Percentiles rank a stretch among this genome's conserved stretches.
Evolutionary conservation across 768 basidiomycete species (phyloP).

Genomic region (Dacryopinax spathularia): DNA sequence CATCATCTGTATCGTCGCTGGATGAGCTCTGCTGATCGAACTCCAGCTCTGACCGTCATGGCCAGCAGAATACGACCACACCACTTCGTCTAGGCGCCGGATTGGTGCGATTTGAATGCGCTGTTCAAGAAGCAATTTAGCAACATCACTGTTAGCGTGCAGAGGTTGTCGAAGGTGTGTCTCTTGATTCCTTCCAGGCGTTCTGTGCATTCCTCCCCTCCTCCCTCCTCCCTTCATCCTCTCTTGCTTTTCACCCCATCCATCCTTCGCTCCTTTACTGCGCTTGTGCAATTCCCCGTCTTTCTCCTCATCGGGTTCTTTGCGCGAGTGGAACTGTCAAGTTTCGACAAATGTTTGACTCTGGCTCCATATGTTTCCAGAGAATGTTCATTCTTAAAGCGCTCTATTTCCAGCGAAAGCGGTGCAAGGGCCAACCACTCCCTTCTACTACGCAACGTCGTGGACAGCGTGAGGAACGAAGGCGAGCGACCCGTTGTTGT

Average conservation of each 20-base stretch:
- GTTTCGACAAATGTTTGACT: too few relatives aligned
- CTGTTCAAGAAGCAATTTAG: conserved; percentile 76
- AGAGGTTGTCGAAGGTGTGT: conserved; percentile 70
- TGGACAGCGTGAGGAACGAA: conserved; percentile 50
- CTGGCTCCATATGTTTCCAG: too few relatives aligned
- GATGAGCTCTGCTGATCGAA: too few relatives aligned
- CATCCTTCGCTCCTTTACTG: too few relatives aligned
- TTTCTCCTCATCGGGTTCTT: too few relatives aligned
- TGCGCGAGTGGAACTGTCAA: too few relatives aligned
- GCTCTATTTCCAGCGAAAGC: conserved; percentile 72
- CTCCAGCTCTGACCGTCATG: conserved; percentile 60
- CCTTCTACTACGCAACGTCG: conserved; percentile 66
- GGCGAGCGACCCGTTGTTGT: conserved; percentile 75
- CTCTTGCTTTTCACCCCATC: too few relatives aligned
- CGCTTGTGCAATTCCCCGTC: too few relatives aligned
- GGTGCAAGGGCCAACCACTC: conserved; percentile 70
- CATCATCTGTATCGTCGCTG: too few relatives aligned
- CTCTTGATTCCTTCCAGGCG: not conserved
- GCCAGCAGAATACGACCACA: conserved; percentile 45
- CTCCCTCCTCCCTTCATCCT: conserved; percentile 10
- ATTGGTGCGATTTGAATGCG: conserved; percentile 78
- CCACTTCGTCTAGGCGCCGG: conserved; percentile 61
- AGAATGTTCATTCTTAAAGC: conserved; percentile 70
- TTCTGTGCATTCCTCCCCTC: not conserved
- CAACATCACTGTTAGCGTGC: conserved; percentile 81